A percentile compares a stretch with the other conserved stretches of the same genome.
These are phyloP conservation scores for Phyllosticta citribraziliensis DNA, from an alignment of 2,329 filamentous ascomycete genomes.

Conservation along the genomic window DNA sequence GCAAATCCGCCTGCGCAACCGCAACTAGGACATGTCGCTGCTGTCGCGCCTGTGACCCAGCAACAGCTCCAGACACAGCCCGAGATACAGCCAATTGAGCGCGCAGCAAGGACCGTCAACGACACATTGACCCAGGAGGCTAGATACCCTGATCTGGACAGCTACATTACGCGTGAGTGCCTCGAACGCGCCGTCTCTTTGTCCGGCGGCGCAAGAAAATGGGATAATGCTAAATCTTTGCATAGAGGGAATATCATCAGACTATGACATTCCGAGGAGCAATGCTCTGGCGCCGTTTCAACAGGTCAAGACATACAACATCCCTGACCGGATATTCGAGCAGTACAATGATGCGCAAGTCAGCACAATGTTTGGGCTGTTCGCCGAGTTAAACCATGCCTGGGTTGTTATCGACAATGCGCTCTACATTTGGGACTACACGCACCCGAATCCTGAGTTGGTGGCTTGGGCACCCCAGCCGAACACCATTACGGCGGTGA, in stretches of 20 bases:
- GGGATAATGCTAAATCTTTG: constrained; percentile 13
- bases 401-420: constrained; percentile 96
- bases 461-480: constrained; percentile 86
- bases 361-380: constrained; percentile 87
- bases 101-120: constrained; percentile 77
- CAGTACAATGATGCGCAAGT: constrained; percentile 84
- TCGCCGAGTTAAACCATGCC: constrained; percentile 87
- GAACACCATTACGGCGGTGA: constrained; percentile 83
- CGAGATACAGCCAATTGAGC: constrained; percentile 53
- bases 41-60: not conserved
- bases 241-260: constrained; percentile 77
- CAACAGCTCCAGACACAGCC: not conserved
- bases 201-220: not conserved
- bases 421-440: constrained; percentile 97
- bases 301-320: constrained; percentile 73
- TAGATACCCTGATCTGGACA: constrained; percentile 80
- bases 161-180: constrained; percentile 71
- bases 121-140: constrained; percentile 64
- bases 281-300: constrained; percentile 82
- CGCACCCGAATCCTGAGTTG: constrained; percentile 78
- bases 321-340: constrained; percentile 85
- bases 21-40: constrained; percentile 4
- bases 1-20: constrained; percentile 7
- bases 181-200: not conserved
- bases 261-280: constrained; percentile 68